Percentiles rank a stretch among this genome's conserved stretches.
Conservation (phyloP, 805 yeast species). For the Zygosaccharomyces kombuchaensis region DNA sequence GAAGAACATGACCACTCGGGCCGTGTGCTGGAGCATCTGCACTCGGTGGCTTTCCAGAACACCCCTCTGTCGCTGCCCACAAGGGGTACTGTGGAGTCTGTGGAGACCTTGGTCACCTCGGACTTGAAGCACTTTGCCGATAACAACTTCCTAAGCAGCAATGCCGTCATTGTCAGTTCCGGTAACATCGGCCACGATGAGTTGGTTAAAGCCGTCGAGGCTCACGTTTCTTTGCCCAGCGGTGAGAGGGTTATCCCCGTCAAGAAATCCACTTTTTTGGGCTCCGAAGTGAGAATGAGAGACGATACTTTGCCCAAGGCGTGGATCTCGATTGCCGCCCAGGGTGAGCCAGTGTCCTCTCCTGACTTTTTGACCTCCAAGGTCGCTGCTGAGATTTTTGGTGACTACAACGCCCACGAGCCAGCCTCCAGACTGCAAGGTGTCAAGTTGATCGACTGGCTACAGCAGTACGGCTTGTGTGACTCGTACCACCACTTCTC, state of each 20-base stretch:
- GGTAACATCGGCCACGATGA: conserved; percentile 70
- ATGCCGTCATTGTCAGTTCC: conserved; percentile 61
- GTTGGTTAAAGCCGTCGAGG: conserved; percentile 61
- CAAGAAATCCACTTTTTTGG: conserved; percentile 61
- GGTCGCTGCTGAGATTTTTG: conserved; percentile 65
- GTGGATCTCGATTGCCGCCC: conserved; percentile 68
- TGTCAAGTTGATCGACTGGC: conserved; percentile 64
- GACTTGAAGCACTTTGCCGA: conserved; percentile 57
- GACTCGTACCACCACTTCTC: conserved; percentile 72
- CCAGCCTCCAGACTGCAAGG: conserved; percentile 57
- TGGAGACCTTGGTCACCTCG: conserved; percentile 50
- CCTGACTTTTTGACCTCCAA: conserved; percentile 65
- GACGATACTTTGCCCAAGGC: conserved; percentile 83
- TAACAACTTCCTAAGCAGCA: conserved; percentile 55
- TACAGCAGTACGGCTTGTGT: conserved; percentile 67
- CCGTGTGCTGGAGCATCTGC: conserved; percentile 66
- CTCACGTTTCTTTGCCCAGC: conserved; percentile 38
- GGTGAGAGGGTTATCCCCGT: conserved; percentile 51
- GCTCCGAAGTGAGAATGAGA: conserved; percentile 84
- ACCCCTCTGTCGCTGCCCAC: conserved; percentile 74
- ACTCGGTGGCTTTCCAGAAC: conserved; percentile 83
- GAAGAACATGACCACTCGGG: conserved; percentile 54
- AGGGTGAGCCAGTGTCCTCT: conserved; percentile 62
- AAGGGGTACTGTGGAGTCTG: conserved; percentile 66
- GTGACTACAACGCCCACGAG: conserved; percentile 50